Evolutionary conservation across 1,284 basidiomycete species (phyloP).

Genomic region (Malassezia globosa): DNA sequence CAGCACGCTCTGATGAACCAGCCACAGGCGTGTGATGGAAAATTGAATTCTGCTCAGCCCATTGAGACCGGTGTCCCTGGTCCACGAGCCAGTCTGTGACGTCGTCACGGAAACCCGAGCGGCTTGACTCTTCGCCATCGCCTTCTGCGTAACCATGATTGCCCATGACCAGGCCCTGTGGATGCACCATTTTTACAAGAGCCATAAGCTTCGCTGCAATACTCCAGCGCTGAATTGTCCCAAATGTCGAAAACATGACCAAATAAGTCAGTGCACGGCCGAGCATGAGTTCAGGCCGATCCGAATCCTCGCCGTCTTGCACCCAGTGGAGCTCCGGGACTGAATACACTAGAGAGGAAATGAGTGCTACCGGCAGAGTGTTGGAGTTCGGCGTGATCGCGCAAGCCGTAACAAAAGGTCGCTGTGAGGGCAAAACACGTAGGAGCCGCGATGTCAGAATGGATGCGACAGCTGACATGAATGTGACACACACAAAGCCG

Average conservation of each 20-base stretch:
- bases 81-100: slow-evolving; percentile 15
- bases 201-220: slow-evolving; percentile 48
- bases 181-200: not conserved
- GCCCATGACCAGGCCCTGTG: not conserved
- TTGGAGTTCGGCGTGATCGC: slow-evolving; percentile 60
- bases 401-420: slow-evolving; percentile 48
- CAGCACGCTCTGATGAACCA: not conserved
- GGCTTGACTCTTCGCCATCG: not conserved
- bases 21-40: not conserved
- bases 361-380: slow-evolving; percentile 79
- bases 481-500: slow-evolving; percentile 56
- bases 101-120: slow-evolving; percentile 9
- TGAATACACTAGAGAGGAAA: slow-evolving; percentile 74
- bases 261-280: slow-evolving; percentile 84
- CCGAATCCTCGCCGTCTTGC: slow-evolving; percentile 52
- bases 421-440: slow-evolving; percentile 42
- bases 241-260: slow-evolving; percentile 79
- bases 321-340: slow-evolving; percentile 77
- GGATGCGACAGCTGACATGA: slow-evolving; percentile 44
- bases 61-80: slow-evolving; percentile 2
- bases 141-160: too few relatives aligned
- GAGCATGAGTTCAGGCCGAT: slow-evolving; percentile 74
- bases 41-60: slow-evolving; percentile 3
- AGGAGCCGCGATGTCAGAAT: slow-evolving; percentile 38
- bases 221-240: slow-evolving; percentile 57